These are phyloP conservation scores for Fraxinus latifolia DNA, from an alignment of 305 asterid species.

Conservation along the genomic window DNA sequence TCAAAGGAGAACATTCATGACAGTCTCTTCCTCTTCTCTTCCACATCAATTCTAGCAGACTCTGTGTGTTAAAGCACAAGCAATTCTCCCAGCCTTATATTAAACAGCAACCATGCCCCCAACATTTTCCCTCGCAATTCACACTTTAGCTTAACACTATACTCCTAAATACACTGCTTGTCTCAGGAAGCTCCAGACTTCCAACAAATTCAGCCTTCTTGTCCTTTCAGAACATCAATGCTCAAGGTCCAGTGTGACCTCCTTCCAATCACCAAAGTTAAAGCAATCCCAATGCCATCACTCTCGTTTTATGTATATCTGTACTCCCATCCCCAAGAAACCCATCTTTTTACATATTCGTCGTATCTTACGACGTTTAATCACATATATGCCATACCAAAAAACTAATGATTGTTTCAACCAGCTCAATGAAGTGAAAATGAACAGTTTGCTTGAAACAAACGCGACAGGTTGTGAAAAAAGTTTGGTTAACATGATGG, in stretches of 20 bases:
- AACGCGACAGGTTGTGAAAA: background rate
- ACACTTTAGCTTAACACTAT: background rate
- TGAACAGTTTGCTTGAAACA: background rate
- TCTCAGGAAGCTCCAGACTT: slow-evolving; percentile 6
- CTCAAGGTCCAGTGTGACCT: background rate
- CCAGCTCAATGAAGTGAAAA: background rate
- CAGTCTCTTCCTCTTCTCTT: background rate
- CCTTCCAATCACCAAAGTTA: background rate
- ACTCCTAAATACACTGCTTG: background rate
- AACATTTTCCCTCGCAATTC: background rate
- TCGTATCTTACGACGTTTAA: background rate
- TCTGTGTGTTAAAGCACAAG: background rate
- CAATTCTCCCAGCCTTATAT: background rate
- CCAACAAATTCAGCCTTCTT: background rate
- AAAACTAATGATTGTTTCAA: background rate
- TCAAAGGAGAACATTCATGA: background rate
- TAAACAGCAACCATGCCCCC: background rate
- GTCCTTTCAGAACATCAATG: background rate
- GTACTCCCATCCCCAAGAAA: background rate
- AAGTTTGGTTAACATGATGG: background rate
- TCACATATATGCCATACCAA: background rate
- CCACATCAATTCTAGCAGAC: background rate
- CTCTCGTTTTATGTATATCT: background rate
- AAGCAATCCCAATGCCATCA: background rate
- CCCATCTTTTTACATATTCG: background rate